Base-by-base conservation (phyloP, 2,329 filamentous ascomycete genomes). In the Aspergillus versicolor region DNA sequence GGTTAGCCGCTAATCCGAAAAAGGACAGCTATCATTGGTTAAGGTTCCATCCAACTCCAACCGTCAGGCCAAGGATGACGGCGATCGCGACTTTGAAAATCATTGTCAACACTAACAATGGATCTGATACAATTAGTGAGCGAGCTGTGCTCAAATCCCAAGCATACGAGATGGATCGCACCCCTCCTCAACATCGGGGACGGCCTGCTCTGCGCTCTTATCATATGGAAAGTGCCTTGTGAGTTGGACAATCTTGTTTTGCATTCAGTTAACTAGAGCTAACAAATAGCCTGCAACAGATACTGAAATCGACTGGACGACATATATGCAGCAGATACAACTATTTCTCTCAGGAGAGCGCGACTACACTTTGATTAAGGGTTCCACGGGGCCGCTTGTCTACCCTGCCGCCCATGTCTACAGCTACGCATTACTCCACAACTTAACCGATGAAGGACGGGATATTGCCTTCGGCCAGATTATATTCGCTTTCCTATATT, bases 271-370 rank as follows among this genome's bases (percentile, higher is more conserved):
- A 50, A 32, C 22, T 56, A 48, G 63, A 66, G 61, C 66, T 58
- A 47, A 45, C 52, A 24, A 37, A 56, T 52, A 60, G 47, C 60
- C 63, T 44, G 52, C 49, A 17, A 43, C 64, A 90, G 94, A 99
- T 73, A 99, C 94, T 43, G 94, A 99, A 75, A 99, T 99, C 69
- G 94, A 99, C 77, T 99, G 93, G 93, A 84, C 83, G 58, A 91
- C 94, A 0, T 99, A 99, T 75, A 97, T 99, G 92, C 84, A 97
- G 72, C 94, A 99, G 70, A 82, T 97, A 44, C 77, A 83, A 41
- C 87, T 92, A 65, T 94, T 89, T 69, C 78, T 92, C 45, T 81
- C 84, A 17, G 94, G 94, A 68, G 92, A 97, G 79, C 86, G 90
- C 70, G 88, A 97, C 75, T 99, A 99, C 74, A 85, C 85, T 59